Evolutionary conservation across 208 protist species (phyloP).

Genomic region (Crithidia brevicula): DNA sequence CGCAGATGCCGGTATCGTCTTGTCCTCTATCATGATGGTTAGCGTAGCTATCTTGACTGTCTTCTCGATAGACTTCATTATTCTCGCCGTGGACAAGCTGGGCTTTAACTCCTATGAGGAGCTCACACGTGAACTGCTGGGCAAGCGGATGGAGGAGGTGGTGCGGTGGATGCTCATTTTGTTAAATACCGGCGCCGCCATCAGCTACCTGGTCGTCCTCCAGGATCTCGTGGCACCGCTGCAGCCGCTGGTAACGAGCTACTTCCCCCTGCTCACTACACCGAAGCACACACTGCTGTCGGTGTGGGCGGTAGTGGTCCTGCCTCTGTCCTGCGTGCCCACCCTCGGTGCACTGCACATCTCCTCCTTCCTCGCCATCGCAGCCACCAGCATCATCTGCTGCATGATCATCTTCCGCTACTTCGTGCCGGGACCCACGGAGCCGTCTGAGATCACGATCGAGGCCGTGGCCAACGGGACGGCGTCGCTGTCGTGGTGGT

Average conservation of each 20-base stretch:
- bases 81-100: constrained; percentile 60
- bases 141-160: constrained; percentile 45
- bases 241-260: constrained; percentile 45
- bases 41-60: constrained; percentile 66
- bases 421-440: constrained; percentile 46
- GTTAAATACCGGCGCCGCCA: constrained; percentile 59
- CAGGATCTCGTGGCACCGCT: constrained; percentile 64
- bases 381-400: constrained; percentile 58
- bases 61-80: constrained; percentile 71
- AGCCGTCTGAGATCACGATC: constrained; percentile 17
- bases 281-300: constrained; percentile 61
- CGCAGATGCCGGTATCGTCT: constrained; percentile 59
- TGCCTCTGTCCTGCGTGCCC: constrained; percentile 74
- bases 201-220: constrained; percentile 75
- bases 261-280: constrained; percentile 52
- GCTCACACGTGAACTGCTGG: constrained; percentile 68
- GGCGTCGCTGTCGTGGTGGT: constrained; percentile 39
- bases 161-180: constrained; percentile 69
- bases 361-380: constrained; percentile 72
- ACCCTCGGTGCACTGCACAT: constrained; percentile 54
- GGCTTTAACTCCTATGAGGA: constrained; percentile 81
- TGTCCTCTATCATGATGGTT: constrained; percentile 43
- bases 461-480: constrained; percentile 18
- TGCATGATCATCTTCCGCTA: constrained; percentile 70
- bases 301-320: constrained; percentile 66